These are phyloP conservation scores for Trebouxia gelatinosa DNA, from an alignment of 163 green algal species.

Conservation along the genomic window DNA sequence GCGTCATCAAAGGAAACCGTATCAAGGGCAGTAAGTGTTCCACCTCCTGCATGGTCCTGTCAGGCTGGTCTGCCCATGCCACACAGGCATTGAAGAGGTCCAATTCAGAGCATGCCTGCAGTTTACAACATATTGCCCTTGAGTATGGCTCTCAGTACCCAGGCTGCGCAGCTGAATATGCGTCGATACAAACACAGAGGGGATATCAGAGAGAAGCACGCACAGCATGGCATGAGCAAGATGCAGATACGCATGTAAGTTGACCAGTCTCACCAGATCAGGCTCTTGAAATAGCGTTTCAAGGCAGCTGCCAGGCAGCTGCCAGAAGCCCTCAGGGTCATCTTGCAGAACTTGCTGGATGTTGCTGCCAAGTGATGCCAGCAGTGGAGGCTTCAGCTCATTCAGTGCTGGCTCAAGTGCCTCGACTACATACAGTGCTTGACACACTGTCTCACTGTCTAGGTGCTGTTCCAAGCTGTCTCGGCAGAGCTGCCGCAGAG, in stretches of 20 bases:
- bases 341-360: slow-evolving; percentile 40
- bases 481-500: slow-evolving; percentile 40
- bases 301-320: slow-evolving; percentile 29
- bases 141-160: too few relatives aligned
- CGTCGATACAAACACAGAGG: background rate
- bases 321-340: slow-evolving; percentile 22
- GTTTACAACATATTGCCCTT: too few relatives aligned
- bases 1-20: slow-evolving; percentile 69
- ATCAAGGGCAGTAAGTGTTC: slow-evolving; percentile 46
- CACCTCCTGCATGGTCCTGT: slow-evolving; percentile 4
- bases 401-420: slow-evolving; percentile 53
- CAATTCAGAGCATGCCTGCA: slow-evolving; percentile 51
- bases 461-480: slow-evolving; percentile 16
- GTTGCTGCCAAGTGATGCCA: slow-evolving; percentile 31
- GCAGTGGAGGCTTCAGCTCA: slow-evolving; percentile 24
- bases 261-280: slow-evolving; percentile 39
- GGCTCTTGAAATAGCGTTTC: slow-evolving; percentile 44
- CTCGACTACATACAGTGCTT: slow-evolving; percentile 58
- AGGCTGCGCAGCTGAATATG: background rate
- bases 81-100: slow-evolving; percentile 48
- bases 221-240: background rate
- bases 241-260: background rate
- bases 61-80: slow-evolving; percentile 25
- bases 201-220: background rate
- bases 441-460: slow-evolving; percentile 43